phyloP scores from a whole-genome alignment of 2,329 filamentous ascomycete genomes.

The Neonectria ditissima region DNA sequence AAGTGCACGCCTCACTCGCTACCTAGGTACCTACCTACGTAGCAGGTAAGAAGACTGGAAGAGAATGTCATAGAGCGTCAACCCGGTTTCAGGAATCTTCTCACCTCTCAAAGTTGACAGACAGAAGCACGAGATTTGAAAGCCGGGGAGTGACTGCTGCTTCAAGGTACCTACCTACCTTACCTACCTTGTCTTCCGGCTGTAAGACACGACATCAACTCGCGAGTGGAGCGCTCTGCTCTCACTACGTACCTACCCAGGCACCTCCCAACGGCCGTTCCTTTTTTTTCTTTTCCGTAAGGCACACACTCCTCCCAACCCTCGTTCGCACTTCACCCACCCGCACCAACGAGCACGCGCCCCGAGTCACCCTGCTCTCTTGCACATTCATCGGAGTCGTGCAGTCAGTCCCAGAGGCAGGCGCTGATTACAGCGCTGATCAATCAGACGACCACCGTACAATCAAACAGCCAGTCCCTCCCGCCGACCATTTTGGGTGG shows the following conservation, averaged over 20 bases:
- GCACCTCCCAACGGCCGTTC: constrained; percentile 3
- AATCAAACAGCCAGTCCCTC: background rate
- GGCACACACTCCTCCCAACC: background rate
- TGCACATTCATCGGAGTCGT: background rate
- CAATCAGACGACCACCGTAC: no score
- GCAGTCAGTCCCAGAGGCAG: background rate
- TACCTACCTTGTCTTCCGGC: no score
- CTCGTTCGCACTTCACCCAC: constrained; percentile 9
- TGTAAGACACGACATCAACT: background rate
- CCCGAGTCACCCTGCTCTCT: background rate
- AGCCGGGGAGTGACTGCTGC: background rate
- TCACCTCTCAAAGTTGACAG: background rate
- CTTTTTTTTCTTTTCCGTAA: constrained; percentile 6
- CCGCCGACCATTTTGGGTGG: constrained; percentile 6
- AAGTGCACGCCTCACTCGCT: background rate
- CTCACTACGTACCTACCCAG: background rate
- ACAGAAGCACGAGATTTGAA: background rate
- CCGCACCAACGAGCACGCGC: constrained; percentile 3
- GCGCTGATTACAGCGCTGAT: constrained; percentile 16
- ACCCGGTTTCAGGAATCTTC: background rate
- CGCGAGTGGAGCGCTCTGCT: constrained; percentile 1
- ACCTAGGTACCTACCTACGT: no score
- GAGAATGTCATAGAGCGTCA: no score
- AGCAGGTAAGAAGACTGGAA: background rate
- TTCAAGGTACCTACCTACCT: no score